Base-by-base conservation (phyloP, 179 eudicot species). In the Pouteria campechiana region DNA sequence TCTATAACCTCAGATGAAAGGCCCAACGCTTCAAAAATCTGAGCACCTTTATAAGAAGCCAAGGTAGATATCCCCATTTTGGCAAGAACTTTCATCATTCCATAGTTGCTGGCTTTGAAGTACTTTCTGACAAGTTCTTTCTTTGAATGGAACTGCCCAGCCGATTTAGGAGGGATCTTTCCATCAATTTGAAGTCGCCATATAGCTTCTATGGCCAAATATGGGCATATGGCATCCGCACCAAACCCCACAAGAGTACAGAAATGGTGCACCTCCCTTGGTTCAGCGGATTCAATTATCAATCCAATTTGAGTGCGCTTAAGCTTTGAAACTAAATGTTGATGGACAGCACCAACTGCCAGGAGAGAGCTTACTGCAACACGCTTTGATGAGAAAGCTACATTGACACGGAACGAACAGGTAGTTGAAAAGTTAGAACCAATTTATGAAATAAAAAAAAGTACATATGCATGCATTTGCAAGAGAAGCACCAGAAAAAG, bases 41-140 rank as follows among this genome's bases (percentile, higher is more conserved):
- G 99, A 53, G 99, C 99, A 54, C 99, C 99, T 69, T 93, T 93
- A 65, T 93, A 93, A 0, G 99, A 93, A 32, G 99, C 99, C 74
- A 93, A 51, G 40, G 99, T 93, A 17, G 99, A 93, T 48, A 93
- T 93, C 17, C 99, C 99, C 99, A 93, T 93, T 66, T 93, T 93
- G 33, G 99, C 99, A 48, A 93, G 95, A 64, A 93, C 99, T 58
- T 93, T 93, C 94, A 83, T 83, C 96, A 93, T 88, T 25, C 99
- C 99, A 40, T 93, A 88, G 54, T 65, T 68, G 72, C 93, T 83
- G 24, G 97, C 99, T 54, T 74, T 80, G 44, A 75, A 93, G 67
- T 75, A 93, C 56, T 79, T 76, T 60, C 78, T 72, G 37, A 81
- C 75, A 15, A 93, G 76, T 70, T 88, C 99, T 0, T 63, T 82